phyloP scores from a whole-genome alignment of 2,329 filamentous ascomycete species.

The Thelonectria olida region DNA sequence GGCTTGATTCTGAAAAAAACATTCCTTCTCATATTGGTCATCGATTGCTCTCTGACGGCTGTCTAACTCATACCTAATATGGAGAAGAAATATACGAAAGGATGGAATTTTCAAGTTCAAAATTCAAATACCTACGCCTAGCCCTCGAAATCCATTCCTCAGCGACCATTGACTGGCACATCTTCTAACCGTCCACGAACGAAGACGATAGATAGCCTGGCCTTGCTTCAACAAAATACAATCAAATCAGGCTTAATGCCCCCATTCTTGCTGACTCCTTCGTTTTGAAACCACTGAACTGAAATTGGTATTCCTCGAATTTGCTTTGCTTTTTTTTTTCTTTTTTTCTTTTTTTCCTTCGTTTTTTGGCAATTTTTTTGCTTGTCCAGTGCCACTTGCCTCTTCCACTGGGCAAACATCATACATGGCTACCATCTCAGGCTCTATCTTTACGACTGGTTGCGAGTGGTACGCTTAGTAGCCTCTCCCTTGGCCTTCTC shows the following conservation, averaged over 20 bases:
- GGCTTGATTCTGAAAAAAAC: too few species aligned
- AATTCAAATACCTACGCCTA: conserved; percentile 28
- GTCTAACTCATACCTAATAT: not conserved
- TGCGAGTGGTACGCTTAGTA: conserved; percentile 68
- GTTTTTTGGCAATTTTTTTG: conserved; percentile 12
- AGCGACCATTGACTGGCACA: conserved; percentile 2
- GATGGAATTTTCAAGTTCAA: conserved; percentile 17
- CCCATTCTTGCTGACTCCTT: conserved; percentile 29
- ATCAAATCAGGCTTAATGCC: conserved; percentile 23
- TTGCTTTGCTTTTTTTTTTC: conserved; percentile 19
- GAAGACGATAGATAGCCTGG: too few species aligned
- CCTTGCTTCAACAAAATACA: conserved; percentile 19
- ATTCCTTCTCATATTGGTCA: not conserved
- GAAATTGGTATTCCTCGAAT: conserved; percentile 33
- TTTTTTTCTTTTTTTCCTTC: conserved; percentile 16
- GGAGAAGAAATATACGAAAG: conserved; percentile 13
- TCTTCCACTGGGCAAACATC: conserved; percentile 1
- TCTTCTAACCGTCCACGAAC: not conserved
- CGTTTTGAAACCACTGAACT: conserved; percentile 30
- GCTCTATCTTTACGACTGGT: conserved; percentile 55
- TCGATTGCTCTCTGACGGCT: conserved; percentile 3
- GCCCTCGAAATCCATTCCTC: conserved; percentile 17
- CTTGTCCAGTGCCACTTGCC: conserved; percentile 6
- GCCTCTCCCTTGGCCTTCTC: conserved; percentile 81
- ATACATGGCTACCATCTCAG: conserved; percentile 4